These are phyloP conservation scores for Emmonsiellopsis sp. DNA, from an alignment of 2,329 filamentous ascomycete genomes.

Conservation along the genomic window DNA sequence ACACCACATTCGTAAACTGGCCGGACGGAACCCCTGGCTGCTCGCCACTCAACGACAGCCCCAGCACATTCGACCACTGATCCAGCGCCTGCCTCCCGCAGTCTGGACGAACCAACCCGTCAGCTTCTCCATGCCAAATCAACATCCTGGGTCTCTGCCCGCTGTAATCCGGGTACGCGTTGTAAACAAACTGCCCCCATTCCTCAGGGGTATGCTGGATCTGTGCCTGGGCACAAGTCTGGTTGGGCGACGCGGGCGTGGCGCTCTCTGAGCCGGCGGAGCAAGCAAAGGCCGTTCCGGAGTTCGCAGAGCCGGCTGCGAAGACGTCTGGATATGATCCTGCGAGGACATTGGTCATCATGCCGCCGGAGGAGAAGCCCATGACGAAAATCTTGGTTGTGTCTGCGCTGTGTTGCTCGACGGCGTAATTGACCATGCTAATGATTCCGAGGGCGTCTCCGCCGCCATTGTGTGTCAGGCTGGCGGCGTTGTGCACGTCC, in stretches of 20 bases:
- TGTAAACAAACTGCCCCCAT: slow-evolving; percentile 24
- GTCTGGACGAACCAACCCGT: slow-evolving; percentile 20
- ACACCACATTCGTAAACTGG: background rate
- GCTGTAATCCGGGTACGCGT: slow-evolving; percentile 25
- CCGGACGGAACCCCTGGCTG: background rate
- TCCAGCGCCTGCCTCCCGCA: slow-evolving; percentile 19
- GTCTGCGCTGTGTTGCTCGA: slow-evolving; percentile 46
- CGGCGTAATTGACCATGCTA: slow-evolving; percentile 50
- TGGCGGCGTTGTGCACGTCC: slow-evolving; percentile 44
- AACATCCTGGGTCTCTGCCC: slow-evolving; percentile 26
- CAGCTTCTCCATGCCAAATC: slow-evolving; percentile 28
- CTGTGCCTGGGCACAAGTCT: slow-evolving; percentile 42
- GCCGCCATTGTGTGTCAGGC: slow-evolving; percentile 49
- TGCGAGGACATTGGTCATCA: slow-evolving; percentile 48
- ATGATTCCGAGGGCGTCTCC: slow-evolving; percentile 49
- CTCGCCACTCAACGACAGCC: background rate
- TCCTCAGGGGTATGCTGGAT: slow-evolving; percentile 35
- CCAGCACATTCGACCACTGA: slow-evolving; percentile 16
- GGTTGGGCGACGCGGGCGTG: slow-evolving; percentile 39
- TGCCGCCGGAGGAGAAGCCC: slow-evolving; percentile 45
- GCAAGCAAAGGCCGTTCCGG: slow-evolving; percentile 48
- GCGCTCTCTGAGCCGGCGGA: slow-evolving; percentile 27
- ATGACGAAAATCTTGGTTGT: slow-evolving; percentile 45
- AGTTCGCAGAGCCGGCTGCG: slow-evolving; percentile 42
- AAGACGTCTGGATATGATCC: slow-evolving; percentile 47